These are phyloP conservation scores for Tylopilus vinaceipallidus DNA, from an alignment of 768 basidiomycete genomes.

Conservation along the genomic window DNA sequence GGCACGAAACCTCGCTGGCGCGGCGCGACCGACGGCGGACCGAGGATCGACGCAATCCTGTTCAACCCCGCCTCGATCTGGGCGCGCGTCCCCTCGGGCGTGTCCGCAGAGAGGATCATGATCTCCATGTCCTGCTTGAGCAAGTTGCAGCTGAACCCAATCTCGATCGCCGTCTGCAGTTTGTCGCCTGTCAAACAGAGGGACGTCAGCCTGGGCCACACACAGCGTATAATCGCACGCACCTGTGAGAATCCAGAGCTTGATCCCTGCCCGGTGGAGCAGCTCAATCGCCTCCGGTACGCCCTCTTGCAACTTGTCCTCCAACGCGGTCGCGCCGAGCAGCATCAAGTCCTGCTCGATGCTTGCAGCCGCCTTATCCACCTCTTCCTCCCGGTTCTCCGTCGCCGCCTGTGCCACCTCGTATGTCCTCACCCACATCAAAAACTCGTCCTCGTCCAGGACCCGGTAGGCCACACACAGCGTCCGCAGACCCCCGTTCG, in stretches of 20 bases:
- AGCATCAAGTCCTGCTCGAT: slow-evolving; percentile 84
- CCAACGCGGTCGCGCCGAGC: slow-evolving; percentile 91
- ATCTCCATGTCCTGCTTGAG: slow-evolving; percentile 94
- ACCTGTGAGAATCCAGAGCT: slow-evolving; percentile 97
- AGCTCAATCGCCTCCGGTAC: slow-evolving; percentile 95
- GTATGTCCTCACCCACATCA: slow-evolving; percentile 74
- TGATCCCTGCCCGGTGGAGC: slow-evolving; percentile 91
- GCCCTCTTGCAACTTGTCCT: slow-evolving; percentile 96
- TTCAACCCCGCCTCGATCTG: slow-evolving; percentile 93
- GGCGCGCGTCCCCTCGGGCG: slow-evolving; percentile 65
- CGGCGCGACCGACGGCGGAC: slow-evolving; percentile 65
- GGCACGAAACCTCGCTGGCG: slow-evolving; percentile 63
- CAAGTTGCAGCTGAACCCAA: slow-evolving; percentile 93
- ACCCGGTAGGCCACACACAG: slow-evolving; percentile 84
- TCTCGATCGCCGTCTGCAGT: slow-evolving; percentile 97
- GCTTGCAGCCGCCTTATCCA: slow-evolving; percentile 81
- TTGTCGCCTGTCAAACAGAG: slow-evolving; percentile 79
- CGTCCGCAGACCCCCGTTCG: slow-evolving; percentile 89
- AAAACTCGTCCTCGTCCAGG: slow-evolving; percentile 80
- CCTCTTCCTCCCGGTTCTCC: slow-evolving; percentile 83
- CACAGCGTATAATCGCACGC: neutral
- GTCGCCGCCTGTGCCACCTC: slow-evolving; percentile 79
- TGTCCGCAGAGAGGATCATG: slow-evolving; percentile 93
- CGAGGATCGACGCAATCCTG: slow-evolving; percentile 86
- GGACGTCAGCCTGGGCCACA: neutral